Percentiles rank a stretch among this genome's conserved stretches.
phyloP scores from a whole-genome alignment of 345 rosid species.

The Lumnitzera racemosa region DNA sequence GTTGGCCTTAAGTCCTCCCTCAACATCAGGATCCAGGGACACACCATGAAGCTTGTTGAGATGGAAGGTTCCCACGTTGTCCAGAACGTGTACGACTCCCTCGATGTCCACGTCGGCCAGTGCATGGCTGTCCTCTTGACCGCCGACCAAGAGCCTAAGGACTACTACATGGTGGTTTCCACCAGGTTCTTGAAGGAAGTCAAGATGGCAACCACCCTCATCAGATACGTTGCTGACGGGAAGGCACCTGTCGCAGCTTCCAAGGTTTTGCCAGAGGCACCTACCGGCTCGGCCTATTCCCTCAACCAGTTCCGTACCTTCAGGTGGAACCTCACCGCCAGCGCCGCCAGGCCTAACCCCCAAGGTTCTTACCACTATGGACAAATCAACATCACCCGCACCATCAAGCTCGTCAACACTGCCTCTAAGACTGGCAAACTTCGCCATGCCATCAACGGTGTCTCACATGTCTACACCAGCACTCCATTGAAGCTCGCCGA shows the following conservation, averaged over 20 bases:
- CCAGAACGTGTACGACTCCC: conserved; percentile 59
- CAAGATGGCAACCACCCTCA: conserved; percentile 30
- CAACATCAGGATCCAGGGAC: conserved; percentile 65
- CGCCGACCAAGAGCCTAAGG: conserved; percentile 44
- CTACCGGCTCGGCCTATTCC: conserved; percentile 74
- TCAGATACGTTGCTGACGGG: conserved; percentile 34
- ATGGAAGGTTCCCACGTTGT: conserved; percentile 67
- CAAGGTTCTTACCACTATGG: conserved; percentile 83
- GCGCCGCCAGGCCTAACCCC: conserved; percentile 79
- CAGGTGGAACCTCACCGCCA: conserved; percentile 72
- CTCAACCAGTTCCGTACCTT: conserved; percentile 65
- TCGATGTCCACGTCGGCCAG: conserved; percentile 66
- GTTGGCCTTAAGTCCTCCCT: conserved; percentile 48
- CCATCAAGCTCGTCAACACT: conserved; percentile 52
- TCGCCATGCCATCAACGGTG: conserved; percentile 56
- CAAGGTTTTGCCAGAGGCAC: conserved; percentile 33
- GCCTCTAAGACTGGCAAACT: conserved; percentile 32
- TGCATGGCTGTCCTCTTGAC: conserved; percentile 54
- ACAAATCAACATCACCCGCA: conserved; percentile 55
- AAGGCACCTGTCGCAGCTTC: conserved; percentile 21
- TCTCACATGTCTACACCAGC: conserved; percentile 40
- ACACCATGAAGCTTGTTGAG: conserved; percentile 65
- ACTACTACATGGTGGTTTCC: conserved; percentile 59
- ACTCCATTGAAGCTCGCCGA: conserved; percentile 70
- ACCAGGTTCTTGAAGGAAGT: conserved; percentile 42